A percentile compares a stretch with the other conserved stretches of the same genome.
These are phyloP conservation scores for Chaetomiaceae sp. DNA, from an alignment of 2,329 filamentous ascomycete species.

Conservation along the genomic window DNA sequence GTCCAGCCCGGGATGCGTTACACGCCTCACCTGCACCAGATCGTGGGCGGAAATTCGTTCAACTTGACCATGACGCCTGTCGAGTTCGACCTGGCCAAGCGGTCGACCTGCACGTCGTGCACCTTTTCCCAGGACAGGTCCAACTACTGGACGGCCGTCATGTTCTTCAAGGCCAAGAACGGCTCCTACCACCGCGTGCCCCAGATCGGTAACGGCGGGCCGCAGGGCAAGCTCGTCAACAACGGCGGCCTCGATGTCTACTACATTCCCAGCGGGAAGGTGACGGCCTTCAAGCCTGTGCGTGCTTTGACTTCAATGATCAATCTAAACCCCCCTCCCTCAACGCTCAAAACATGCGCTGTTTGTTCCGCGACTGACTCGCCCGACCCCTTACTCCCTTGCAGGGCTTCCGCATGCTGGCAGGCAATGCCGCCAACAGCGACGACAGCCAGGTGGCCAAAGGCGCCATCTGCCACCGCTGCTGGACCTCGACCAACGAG, in stretches of 20 bases:
- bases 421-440: constrained; percentile 38
- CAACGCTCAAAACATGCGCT: too few relatives aligned
- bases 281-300: constrained; percentile 38
- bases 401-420: constrained; percentile 44
- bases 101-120: constrained; percentile 39
- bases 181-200: constrained; percentile 39
- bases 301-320: too few relatives aligned
- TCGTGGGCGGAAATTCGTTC: constrained; percentile 41
- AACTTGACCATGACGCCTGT: constrained; percentile 38
- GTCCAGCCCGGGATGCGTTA: constrained; percentile 40
- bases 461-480: constrained; percentile 41
- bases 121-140: constrained; percentile 39
- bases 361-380: background rate
- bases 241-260: constrained; percentile 40
- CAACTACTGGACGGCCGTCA: constrained; percentile 43
- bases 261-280: constrained; percentile 38
- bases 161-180: constrained; percentile 41
- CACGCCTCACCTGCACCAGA: constrained; percentile 42
- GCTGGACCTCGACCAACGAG: constrained; percentile 42
- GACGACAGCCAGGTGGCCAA: constrained; percentile 34
- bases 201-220: constrained; percentile 39
- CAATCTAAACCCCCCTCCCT: too few relatives aligned
- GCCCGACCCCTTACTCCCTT: too few relatives aligned
- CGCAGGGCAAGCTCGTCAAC: constrained; percentile 38
- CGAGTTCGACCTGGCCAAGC: constrained; percentile 30